These are phyloP conservation scores for Aegilops longissima DNA, from an alignment of 176 grass and related monocot species.

Conservation along the genomic window DNA sequence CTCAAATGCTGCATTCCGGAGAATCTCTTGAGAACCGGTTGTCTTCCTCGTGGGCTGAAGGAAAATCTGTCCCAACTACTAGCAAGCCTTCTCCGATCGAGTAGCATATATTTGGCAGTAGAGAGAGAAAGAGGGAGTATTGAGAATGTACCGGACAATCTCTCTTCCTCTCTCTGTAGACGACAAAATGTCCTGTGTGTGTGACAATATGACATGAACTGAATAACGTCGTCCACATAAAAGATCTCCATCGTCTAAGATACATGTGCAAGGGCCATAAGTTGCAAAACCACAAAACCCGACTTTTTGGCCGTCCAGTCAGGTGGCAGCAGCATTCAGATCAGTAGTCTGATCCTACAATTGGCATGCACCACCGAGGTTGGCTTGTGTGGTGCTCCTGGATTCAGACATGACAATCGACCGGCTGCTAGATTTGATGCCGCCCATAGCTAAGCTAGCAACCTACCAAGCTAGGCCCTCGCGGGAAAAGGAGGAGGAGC, in stretches of 20 bases:
- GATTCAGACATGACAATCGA: slow-evolving; percentile 41
- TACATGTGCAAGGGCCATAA: not conserved
- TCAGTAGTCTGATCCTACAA: slow-evolving; percentile 9
- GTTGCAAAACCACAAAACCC: not conserved
- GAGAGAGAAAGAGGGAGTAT: not conserved
- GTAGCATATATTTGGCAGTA: too few relatives aligned
- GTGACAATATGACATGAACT: slow-evolving; percentile 1
- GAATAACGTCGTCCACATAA: not conserved
- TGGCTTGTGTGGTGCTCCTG: slow-evolving; percentile 15
- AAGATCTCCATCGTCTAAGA: not conserved
- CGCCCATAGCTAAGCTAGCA: slow-evolving; percentile 4
- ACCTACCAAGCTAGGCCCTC: not conserved
- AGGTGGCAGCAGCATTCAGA: slow-evolving; percentile 30
- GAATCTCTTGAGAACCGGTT: slow-evolving; percentile 13
- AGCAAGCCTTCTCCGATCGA: not conserved
- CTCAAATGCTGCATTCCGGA: slow-evolving; percentile 11
- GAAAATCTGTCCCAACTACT: slow-evolving; percentile 26
- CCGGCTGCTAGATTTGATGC: slow-evolving; percentile 43
- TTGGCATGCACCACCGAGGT: slow-evolving; percentile 34
- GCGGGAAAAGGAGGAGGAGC: not conserved
- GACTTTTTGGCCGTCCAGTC: slow-evolving; percentile 39
- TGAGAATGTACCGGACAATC: not conserved
- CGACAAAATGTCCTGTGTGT: slow-evolving; percentile 18
- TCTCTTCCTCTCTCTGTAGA: not conserved
- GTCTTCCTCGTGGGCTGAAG: slow-evolving; percentile 24